Percentiles rank a stretch among this genome's conserved stretches.
Evolutionary conservation across 2,329 filamentous ascomycete genomes (phyloP).

Genomic region (Diaporthe vexans): DNA sequence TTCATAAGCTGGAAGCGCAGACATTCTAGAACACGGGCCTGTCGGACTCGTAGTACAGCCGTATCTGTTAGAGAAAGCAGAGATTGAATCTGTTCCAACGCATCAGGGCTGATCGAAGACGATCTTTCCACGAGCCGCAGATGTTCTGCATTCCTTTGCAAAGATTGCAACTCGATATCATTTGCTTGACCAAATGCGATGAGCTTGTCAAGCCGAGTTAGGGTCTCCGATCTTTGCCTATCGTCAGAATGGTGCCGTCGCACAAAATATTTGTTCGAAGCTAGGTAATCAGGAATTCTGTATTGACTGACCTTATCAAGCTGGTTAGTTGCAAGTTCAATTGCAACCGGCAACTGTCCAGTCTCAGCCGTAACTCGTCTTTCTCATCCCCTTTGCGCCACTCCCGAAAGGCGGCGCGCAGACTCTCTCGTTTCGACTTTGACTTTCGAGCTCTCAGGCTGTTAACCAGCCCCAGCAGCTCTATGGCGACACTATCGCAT

Average conservation of each 20-base stretch:
- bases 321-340: not conserved
- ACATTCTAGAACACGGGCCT: slow-evolving; percentile 1
- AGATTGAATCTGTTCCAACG: not conserved
- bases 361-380: not conserved
- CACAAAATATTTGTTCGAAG: not conserved
- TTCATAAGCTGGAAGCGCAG: slow-evolving; percentile 13
- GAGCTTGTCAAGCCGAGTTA: not conserved
- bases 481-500: not conserved
- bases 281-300: not conserved
- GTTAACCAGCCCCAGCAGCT: not conserved
- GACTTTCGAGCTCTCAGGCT: not conserved
- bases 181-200: slow-evolving; percentile 1
- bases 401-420: not conserved
- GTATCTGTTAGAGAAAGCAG: not conserved
- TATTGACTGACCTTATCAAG: not conserved
- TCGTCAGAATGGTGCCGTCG: not conserved
- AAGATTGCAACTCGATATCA: not conserved
- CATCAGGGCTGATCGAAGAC: not conserved
- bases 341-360: not conserved
- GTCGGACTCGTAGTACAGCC: slow-evolving; percentile 6
- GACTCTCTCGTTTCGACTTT: slow-evolving; percentile 5
- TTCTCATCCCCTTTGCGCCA: slow-evolving; percentile 2
- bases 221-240: not conserved
- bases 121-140: not conserved
- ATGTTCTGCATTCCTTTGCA: not conserved